phyloP scores from a whole-genome alignment of 495 filamentous ascomycete genomes.

The Xylaria intraflava region DNA sequence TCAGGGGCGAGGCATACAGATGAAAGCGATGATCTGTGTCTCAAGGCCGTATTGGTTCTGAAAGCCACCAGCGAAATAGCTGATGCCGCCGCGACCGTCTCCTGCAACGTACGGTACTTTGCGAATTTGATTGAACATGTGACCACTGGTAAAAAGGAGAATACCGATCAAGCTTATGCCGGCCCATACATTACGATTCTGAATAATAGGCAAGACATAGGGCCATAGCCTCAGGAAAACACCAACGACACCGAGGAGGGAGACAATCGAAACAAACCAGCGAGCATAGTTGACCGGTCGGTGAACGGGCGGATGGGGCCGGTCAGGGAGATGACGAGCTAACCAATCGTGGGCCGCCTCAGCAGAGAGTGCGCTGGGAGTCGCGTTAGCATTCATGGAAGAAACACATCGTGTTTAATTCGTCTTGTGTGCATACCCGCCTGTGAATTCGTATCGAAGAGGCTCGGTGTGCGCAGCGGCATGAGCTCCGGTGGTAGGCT shows the following conservation, averaged over 20 bases:
- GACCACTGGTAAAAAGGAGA: slow-evolving; percentile 89
- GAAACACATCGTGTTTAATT: not conserved
- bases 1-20: slow-evolving; percentile 63
- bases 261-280: slow-evolving; percentile 59
- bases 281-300: slow-evolving; percentile 84
- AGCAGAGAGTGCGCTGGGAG: slow-evolving; percentile 60
- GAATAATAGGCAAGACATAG: slow-evolving; percentile 76
- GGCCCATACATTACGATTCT: slow-evolving; percentile 91
- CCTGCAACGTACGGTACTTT: slow-evolving; percentile 92
- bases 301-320: slow-evolving; percentile 65
- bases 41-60: slow-evolving; percentile 94
- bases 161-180: slow-evolving; percentile 83
- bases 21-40: slow-evolving; percentile 89
- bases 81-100: slow-evolving; percentile 78
- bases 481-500: slow-evolving; percentile 77
- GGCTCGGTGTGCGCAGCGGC: slow-evolving; percentile 63
- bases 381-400: not conserved
- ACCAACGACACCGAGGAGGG: slow-evolving; percentile 59
- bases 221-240: slow-evolving; percentile 70
- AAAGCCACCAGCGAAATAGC: slow-evolving; percentile 89
- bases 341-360: slow-evolving; percentile 77
- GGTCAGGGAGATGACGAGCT: slow-evolving; percentile 63
- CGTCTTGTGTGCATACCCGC: slow-evolving; percentile 51
- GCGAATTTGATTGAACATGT: slow-evolving; percentile 99
- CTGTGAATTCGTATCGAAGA: slow-evolving; percentile 78